phyloP scores from a whole-genome alignment of 108 stramenopile genomes.

The Cyclostephanos tholiformis region DNA sequence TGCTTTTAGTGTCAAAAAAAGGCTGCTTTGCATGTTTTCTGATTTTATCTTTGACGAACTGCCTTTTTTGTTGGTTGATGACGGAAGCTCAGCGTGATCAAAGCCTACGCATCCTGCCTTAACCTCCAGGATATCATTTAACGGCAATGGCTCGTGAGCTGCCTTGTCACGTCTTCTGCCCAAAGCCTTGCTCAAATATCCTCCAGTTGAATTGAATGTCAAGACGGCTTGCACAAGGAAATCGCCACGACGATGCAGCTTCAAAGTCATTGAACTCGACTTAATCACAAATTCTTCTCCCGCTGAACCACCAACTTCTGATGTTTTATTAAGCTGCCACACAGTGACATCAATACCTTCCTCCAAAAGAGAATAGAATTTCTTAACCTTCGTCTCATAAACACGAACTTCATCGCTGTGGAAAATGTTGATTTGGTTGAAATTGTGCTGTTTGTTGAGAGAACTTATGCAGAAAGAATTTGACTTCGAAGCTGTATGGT shows the following conservation, averaged over 20 bases:
- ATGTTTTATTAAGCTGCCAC: slow-evolving; percentile 82
- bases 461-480: slow-evolving; percentile 3
- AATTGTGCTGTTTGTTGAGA: not conserved
- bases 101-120: slow-evolving; percentile 86
- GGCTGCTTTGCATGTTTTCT: slow-evolving; percentile 82
- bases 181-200: slow-evolving; percentile 86
- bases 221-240: slow-evolving; percentile 77
- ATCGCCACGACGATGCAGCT: slow-evolving; percentile 81
- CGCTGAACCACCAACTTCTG: slow-evolving; percentile 59
- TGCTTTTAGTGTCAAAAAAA: slow-evolving; percentile 86
- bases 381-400: slow-evolving; percentile 75
- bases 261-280: slow-evolving; percentile 75
- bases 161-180: slow-evolving; percentile 75
- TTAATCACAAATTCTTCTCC: slow-evolving; percentile 84
- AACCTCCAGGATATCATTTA: slow-evolving; percentile 87
- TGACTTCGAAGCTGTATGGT: not conserved
- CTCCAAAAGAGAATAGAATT: slow-evolving; percentile 69
- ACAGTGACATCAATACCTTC: slow-evolving; percentile 86
- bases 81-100: slow-evolving; percentile 82
- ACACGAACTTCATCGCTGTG: slow-evolving; percentile 74
- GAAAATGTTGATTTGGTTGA: slow-evolving; percentile 4
- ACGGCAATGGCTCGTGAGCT: slow-evolving; percentile 80
- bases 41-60: slow-evolving; percentile 61
- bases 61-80: slow-evolving; percentile 61
- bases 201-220: slow-evolving; percentile 80